Base-by-base conservation (phyloP, 768 basidiomycete species). In the Podaxis sp. region DNA sequence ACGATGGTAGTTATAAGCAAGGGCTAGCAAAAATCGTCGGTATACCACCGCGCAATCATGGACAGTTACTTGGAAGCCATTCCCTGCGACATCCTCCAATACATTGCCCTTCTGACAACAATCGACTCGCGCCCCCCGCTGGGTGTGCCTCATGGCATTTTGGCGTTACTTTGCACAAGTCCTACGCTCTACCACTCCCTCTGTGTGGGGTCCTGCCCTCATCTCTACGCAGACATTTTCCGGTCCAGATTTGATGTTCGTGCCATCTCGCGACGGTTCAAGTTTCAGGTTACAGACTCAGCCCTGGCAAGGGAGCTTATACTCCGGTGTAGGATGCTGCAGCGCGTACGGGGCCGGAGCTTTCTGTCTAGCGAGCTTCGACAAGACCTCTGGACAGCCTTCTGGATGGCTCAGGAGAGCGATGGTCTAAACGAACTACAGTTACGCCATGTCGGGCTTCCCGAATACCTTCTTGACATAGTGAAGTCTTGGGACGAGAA, bases 381-480 rank as follows among this genome's bases (percentile, higher is more conserved):
- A 1, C 75, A 77, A 40, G 87, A 87, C 69, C 68, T 89, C 24
- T 87, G 85, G 81, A 81, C 81, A 7, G 80, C 80, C 5, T 77
- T 86, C 62, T 76, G 85, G 64, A 87, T 89, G 83, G 68, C 84
- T n/a, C 68, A 87, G 36, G 88, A 90, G 69, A 82, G 81, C 66
- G 78, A 79, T 40, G 76, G 76, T 2, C 69, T 77, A 55, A 87
- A 86, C 66, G 78, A 78, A 61, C 68, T 64, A 24, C 81, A 86
- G 26, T 76, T 88, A 9, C 68, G 70, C 15, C 65, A 70, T 19
- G 79, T 75, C 42, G 75, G 77, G 33, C 79, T 85, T 65, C 64
- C 77, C 7, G 66, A 65, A 19, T 82, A 78, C 66, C 70, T 81
- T 42, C 66, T 80, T 59, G 65, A 67, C 12, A 66, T 80, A 11